These are phyloP conservation scores for Phragmites australis DNA, from an alignment of 176 grass and related monocot genomes.

Conservation along the genomic window DNA sequence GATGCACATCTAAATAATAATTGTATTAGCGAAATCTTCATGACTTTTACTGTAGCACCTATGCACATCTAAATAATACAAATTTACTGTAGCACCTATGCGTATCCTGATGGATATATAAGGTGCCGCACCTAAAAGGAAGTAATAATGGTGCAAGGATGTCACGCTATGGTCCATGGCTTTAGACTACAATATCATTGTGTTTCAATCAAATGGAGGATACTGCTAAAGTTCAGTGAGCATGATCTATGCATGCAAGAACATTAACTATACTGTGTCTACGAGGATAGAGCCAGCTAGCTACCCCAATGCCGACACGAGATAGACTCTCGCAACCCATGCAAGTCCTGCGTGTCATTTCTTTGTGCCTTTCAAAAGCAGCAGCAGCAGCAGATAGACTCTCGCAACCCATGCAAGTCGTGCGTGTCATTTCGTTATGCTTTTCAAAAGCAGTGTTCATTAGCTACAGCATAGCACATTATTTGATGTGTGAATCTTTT, in stretches of 20 bases:
- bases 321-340: too few species aligned
- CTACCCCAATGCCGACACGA: background rate
- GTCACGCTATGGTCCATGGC: background rate
- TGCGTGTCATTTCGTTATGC: background rate
- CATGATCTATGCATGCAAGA: background rate
- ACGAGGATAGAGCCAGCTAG: background rate
- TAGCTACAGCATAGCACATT: background rate
- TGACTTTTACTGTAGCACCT: too few species aligned
- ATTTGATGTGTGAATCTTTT: background rate
- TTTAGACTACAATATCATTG: background rate
- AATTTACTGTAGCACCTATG: background rate
- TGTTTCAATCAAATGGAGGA: background rate
- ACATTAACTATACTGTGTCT: background rate
- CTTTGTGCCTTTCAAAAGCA: background rate
- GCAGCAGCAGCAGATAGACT: background rate
- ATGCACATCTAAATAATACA: background rate
- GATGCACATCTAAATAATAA: too few species aligned
- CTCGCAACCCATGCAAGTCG: background rate
- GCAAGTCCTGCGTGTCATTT: background rate
- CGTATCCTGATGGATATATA: background rate
- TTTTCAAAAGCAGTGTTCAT: background rate
- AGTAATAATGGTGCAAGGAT: background rate
- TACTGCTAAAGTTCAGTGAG: background rate
- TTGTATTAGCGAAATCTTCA: too few species aligned
- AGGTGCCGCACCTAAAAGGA: background rate